A percentile compares a stretch with the other conserved stretches of the same genome.
phyloP scores from a whole-genome alignment of 1,284 basidiomycete species.

The Earliella scabrosa region DNA sequence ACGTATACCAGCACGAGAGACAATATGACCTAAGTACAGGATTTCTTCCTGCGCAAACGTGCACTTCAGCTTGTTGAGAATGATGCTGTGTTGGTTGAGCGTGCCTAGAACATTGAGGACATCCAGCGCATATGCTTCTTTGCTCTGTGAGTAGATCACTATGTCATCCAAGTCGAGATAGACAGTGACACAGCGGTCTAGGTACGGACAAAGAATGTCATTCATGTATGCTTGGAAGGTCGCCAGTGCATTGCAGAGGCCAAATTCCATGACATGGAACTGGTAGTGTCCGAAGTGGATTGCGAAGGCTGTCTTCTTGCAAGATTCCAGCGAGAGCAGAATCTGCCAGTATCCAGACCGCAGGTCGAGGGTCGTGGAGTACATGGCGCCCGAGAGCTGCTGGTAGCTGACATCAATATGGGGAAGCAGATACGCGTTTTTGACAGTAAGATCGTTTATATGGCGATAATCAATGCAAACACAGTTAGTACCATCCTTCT shows the following conservation, averaged over 20 bases:
- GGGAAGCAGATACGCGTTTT: background rate
- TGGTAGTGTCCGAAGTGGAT: conserved; percentile 40
- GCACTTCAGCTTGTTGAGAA: background rate
- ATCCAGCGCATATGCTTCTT: background rate
- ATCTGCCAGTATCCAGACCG: background rate
- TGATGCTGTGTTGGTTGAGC: background rate
- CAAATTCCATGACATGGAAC: conserved; percentile 40
- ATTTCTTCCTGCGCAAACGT: background rate
- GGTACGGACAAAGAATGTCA: conserved; percentile 14
- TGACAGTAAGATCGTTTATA: background rate
- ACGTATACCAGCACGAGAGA: conserved; percentile 4
- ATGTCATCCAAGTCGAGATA: conserved; percentile 34
- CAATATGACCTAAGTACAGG: conserved; percentile 8
- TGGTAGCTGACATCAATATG: background rate
- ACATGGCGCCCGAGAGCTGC: background rate
- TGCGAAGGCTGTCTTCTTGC: conserved; percentile 42
- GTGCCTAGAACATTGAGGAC: background rate
- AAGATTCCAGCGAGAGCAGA: conserved; percentile 27
- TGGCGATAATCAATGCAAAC: conserved; percentile 39
- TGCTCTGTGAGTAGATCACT: conserved; percentile 25
- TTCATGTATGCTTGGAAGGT: conserved; percentile 28
- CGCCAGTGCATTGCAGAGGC: conserved; percentile 29
- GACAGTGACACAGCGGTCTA: conserved; percentile 15
- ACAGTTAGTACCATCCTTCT: conserved; percentile 44
- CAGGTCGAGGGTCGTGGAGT: background rate